Evolutionary conservation across 2,329 filamentous ascomycete genomes (phyloP).

Genomic region (Botryotinia calthae): DNA sequence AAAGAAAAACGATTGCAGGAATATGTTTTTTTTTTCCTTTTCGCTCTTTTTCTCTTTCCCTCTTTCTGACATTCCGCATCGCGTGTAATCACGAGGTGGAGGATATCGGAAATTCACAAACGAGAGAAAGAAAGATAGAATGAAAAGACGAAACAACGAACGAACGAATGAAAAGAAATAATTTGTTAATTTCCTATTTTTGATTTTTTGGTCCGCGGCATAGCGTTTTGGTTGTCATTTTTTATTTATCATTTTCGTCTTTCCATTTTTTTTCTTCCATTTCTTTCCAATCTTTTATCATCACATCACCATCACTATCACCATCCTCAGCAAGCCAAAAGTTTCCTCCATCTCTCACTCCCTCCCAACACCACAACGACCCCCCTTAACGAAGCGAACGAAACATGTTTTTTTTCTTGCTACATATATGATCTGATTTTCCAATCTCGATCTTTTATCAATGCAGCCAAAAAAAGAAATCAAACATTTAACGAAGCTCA

Average conservation of each 20-base stretch:
- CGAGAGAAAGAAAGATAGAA: too few relatives aligned
- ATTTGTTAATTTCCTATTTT: neutral
- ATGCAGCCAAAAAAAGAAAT: too few relatives aligned
- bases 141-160: neutral
- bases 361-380: neutral
- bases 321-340: neutral
- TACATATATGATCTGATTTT: neutral
- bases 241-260: neutral
- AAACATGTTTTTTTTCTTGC: neutral
- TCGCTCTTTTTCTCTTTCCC: neutral
- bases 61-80: neutral
- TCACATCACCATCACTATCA: neutral
- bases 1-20: neutral
- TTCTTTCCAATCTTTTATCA: constrained; percentile 1
- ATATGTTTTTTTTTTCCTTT: neutral
- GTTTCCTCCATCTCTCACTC: neutral
- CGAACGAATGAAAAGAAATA: neutral
- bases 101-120: too few relatives aligned
- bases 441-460: too few relatives aligned
- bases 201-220: neutral
- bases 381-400: constrained; percentile 22
- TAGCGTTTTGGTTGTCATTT: neutral
- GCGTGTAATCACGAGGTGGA: too few relatives aligned
- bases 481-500: constrained; percentile 32
- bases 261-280: neutral